Conservation (phyloP, 129 eudicot species). For the Lactuca saligna region DNA sequence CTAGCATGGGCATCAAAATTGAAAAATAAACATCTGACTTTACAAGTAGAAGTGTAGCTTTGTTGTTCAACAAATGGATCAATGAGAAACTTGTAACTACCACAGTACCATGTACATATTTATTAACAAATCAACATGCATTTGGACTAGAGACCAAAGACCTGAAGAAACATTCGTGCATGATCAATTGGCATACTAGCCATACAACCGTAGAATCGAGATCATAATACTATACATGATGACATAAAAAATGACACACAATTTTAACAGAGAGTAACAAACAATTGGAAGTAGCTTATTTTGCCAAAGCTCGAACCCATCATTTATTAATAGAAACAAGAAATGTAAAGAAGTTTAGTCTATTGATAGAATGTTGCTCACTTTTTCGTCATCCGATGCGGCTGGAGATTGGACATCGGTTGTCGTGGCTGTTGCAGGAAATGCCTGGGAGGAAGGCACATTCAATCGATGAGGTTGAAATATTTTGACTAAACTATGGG, state of each 20-base stretch:
- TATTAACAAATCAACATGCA: neutral
- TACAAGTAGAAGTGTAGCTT: conserved; percentile 13
- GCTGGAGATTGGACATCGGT: conserved; percentile 19
- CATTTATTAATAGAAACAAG: neutral
- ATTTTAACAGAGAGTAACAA: neutral
- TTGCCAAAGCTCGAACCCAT: neutral
- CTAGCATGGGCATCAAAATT: neutral
- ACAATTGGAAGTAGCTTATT: neutral
- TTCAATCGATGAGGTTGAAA: neutral
- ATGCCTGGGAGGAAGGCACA: conserved; percentile 36
- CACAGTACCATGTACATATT: no score
- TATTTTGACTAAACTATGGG: conserved; percentile 1
- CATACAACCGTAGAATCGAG: no score
- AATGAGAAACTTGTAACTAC: neutral
- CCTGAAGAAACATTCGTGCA: neutral
- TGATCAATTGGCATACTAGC: no score
- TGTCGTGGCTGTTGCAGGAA: conserved; percentile 20
- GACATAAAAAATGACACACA: neutral
- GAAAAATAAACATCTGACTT: conserved; percentile 11
- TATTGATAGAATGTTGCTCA: conserved; percentile 11
- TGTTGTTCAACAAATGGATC: conserved; percentile 7
- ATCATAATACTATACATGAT: conserved; percentile 5
- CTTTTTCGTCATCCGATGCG: conserved; percentile 31
- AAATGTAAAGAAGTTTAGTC: neutral
- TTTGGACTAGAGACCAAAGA: neutral